Conservation (phyloP, 805 yeast genomes). For the Phaffomyces antillensis region DNA sequence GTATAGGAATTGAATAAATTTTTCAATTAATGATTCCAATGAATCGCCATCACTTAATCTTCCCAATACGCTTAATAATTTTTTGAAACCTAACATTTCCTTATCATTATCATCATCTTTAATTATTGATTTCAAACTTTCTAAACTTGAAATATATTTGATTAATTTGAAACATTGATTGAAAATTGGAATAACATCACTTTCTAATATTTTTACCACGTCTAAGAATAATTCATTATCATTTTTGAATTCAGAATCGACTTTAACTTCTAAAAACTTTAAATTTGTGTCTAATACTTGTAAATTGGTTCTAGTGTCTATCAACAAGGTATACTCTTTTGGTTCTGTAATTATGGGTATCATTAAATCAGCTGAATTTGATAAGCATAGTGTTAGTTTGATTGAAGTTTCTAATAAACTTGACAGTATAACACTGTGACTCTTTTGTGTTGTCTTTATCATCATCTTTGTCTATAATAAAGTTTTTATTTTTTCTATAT, state of each 20-base stretch:
- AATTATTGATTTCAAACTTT: background rate
- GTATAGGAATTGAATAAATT: background rate
- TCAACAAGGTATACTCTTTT: background rate
- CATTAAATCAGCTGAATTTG: background rate
- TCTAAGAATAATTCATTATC: constrained; percentile 4
- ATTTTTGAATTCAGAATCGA: constrained; percentile 3
- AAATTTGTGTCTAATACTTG: constrained; percentile 3
- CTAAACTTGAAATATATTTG: background rate
- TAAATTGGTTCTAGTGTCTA: constrained; percentile 1
- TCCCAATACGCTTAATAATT: background rate
- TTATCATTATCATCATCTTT: background rate
- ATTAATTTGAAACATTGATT: constrained; percentile 2
- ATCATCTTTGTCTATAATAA: background rate
- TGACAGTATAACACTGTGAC: constrained; percentile 3
- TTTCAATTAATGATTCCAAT: background rate
- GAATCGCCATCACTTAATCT: background rate
- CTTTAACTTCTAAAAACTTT: constrained; percentile 2
- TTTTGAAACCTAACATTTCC: background rate
- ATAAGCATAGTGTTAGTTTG: background rate
- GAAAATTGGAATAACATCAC: constrained; percentile 6
- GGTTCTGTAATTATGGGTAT: constrained; percentile 1
- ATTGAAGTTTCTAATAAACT: constrained; percentile 1
- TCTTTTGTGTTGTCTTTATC: background rate
- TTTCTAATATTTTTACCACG: constrained; percentile 1
- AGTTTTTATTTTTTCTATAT: too few species aligned